A percentile compares a stretch with the other conserved stretches of the same genome.
Conservation (phyloP, 805 yeast species). For the Kodamaea fukazawae region DNA sequence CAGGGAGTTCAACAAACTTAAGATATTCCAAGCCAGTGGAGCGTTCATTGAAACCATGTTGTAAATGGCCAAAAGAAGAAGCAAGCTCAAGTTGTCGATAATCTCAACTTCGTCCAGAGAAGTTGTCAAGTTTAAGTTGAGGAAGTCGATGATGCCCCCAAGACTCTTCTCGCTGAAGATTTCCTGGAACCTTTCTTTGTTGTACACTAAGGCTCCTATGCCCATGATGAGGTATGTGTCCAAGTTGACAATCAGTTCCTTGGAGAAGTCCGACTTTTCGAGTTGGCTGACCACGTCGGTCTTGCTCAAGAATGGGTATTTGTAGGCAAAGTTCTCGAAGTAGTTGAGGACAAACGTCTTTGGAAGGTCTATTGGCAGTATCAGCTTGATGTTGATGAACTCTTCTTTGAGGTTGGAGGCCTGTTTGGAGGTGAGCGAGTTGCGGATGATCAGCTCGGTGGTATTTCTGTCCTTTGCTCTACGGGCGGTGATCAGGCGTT, state of each 20-base stretch:
- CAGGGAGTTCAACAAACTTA: conserved; percentile 34
- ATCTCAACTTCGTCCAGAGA: conserved; percentile 19
- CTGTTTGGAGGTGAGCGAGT: background rate
- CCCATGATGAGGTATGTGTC: conserved; percentile 39
- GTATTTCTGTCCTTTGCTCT: conserved; percentile 5
- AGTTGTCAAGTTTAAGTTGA: conserved; percentile 25
- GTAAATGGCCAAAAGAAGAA: conserved; percentile 33
- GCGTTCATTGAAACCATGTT: conserved; percentile 28
- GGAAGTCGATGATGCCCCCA: conserved; percentile 32
- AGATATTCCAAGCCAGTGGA: conserved; percentile 31
- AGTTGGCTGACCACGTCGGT: conserved; percentile 20
- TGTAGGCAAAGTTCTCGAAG: conserved; percentile 35
- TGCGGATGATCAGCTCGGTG: conserved; percentile 3
- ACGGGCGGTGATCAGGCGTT: background rate
- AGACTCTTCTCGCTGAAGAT: conserved; percentile 33
- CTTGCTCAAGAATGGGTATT: conserved; percentile 35
- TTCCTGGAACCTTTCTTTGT: conserved; percentile 22
- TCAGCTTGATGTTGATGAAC: conserved; percentile 34
- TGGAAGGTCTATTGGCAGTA: conserved; percentile 26
- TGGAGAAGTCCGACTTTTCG: conserved; percentile 26
- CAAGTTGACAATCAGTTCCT: conserved; percentile 36
- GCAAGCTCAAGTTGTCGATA: conserved; percentile 26
- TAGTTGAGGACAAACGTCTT: conserved; percentile 30
- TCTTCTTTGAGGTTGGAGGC: conserved; percentile 17
- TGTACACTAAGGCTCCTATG: conserved; percentile 38